phyloP scores from a whole-genome alignment of 371 early-diverging fungal genomes.

The Apophysomyces variabilis region DNA sequence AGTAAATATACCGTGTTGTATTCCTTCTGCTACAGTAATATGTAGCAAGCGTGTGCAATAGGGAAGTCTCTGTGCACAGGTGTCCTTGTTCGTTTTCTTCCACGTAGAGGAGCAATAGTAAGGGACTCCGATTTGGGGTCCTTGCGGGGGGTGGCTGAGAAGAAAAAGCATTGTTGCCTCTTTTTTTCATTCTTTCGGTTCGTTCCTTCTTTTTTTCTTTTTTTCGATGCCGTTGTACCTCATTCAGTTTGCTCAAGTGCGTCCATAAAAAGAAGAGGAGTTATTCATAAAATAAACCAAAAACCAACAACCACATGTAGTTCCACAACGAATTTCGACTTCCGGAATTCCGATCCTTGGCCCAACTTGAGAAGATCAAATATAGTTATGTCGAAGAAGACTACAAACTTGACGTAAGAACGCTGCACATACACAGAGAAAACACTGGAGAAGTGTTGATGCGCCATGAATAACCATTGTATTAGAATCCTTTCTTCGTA shows the following conservation, averaged over 20 bases:
- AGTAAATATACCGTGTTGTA: too few relatives aligned
- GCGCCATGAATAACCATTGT: background rate
- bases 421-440: too few relatives aligned
- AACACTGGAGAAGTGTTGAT: too few relatives aligned
- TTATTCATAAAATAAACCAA: background rate
- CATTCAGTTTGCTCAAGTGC: constrained; percentile 54
- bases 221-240: constrained; percentile 43
- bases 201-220: background rate
- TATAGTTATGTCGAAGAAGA: constrained; percentile 56
- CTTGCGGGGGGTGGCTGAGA: too few relatives aligned
- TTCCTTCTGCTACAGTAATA: too few relatives aligned
- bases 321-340: constrained; percentile 75
- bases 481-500: constrained; percentile 79
- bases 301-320: constrained; percentile 19
- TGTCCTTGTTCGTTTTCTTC: too few relatives aligned
- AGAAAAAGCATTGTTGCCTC: too few relatives aligned
- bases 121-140: too few relatives aligned
- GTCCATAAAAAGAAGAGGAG: constrained; percentile 1
- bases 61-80: too few relatives aligned
- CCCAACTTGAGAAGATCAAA: constrained; percentile 70
- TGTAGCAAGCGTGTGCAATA: too few relatives aligned
- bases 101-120: too few relatives aligned
- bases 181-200: too few relatives aligned
- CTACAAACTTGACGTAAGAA: constrained; percentile 59
- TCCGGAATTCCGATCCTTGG: constrained; percentile 83